Evolutionary conservation across 176 grass and related monocot species (phyloP), one percentile per base, ranked within the genome.

Genomic region (Urochloa ruziziensis): DNA sequence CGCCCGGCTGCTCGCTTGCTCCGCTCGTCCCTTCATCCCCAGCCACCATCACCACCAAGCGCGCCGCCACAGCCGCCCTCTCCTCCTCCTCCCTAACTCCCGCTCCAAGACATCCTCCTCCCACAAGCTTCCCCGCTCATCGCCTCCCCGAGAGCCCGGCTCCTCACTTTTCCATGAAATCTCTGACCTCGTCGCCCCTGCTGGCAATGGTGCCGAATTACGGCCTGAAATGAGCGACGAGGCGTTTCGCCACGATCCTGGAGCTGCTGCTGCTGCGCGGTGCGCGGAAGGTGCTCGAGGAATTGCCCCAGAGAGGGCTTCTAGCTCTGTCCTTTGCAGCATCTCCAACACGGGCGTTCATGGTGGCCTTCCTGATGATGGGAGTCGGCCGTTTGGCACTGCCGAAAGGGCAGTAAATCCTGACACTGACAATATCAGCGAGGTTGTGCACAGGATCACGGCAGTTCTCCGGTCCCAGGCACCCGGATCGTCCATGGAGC

Each of bases 391-490:
- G 39, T n/a, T 6, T 42, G 18, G 10, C 15, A 25, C 1, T 18
- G 28, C 0, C 30, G 17, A 7, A 24, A 51, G 42, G 2, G 21
- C 21, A n/a, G 69, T 18, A 43, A 36, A 24, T 94, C 44, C 63
- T 17, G 67, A 86, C 19, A 23, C 40, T 33, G 82, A 78, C 21
- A 75, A 82, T 69, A 47, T 90, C 19, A 85, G 73, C 6, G 75
- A 56, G 1, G 60, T 86, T 57, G 92, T 92, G 29, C 87, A 94
- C 7, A 89, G 47, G 70, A 73, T 94, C 36, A 89, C 83, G 1
- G 63, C 83, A 70, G 74, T 92, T 67, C 37, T 97, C 48, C 75
- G 60, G 29, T 85, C 90, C 4, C 82, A 91, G 78, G 64, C 73
- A 56, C 62, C 80, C 0, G 85, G 64, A 36, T 56, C 67, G 6